phyloP scores from a whole-genome alignment of 257 asterid species.

The Echites panduratus region DNA sequence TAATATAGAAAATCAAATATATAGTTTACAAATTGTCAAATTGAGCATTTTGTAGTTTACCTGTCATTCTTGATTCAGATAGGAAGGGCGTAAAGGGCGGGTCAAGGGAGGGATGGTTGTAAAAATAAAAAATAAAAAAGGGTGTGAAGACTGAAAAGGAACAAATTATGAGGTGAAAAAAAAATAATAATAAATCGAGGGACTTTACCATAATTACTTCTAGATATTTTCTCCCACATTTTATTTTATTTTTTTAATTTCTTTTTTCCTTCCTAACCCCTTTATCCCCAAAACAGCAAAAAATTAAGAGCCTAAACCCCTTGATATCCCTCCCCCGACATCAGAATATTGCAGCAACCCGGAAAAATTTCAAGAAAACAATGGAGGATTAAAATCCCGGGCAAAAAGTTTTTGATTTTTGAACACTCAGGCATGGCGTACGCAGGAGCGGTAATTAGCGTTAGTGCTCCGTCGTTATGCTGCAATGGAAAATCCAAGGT shows the following conservation, averaged over 20 bases:
- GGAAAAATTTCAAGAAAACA: not conserved
- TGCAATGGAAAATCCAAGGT: constrained; percentile 41
- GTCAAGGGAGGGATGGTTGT: too few relatives aligned
- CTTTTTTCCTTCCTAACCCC: too few relatives aligned
- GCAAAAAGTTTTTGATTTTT: not conserved
- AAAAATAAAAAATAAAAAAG: too few relatives aligned
- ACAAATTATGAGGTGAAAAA: not conserved
- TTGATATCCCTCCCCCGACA: too few relatives aligned
- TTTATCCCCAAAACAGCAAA: not conserved
- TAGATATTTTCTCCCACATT: not conserved
- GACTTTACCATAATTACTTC: not conserved
- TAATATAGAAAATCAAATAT: too few relatives aligned
- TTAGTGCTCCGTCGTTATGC: constrained; percentile 35
- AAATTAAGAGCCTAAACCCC: not conserved
- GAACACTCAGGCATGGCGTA: constrained; percentile 33
- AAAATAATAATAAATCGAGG: not conserved
- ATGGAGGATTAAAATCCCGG: not conserved
- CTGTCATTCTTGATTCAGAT: too few relatives aligned
- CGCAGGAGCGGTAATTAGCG: constrained; percentile 43
- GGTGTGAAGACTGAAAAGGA: too few relatives aligned
- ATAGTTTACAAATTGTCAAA: too few relatives aligned
- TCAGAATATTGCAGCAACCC: not conserved
- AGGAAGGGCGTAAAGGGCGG: too few relatives aligned
- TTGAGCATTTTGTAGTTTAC: too few relatives aligned
- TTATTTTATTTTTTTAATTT: not conserved